Percentiles rank a stretch among this genome's conserved stretches.
phyloP scores from a whole-genome alignment of 208 protist species.

The Leishmania amazonensis region DNA sequence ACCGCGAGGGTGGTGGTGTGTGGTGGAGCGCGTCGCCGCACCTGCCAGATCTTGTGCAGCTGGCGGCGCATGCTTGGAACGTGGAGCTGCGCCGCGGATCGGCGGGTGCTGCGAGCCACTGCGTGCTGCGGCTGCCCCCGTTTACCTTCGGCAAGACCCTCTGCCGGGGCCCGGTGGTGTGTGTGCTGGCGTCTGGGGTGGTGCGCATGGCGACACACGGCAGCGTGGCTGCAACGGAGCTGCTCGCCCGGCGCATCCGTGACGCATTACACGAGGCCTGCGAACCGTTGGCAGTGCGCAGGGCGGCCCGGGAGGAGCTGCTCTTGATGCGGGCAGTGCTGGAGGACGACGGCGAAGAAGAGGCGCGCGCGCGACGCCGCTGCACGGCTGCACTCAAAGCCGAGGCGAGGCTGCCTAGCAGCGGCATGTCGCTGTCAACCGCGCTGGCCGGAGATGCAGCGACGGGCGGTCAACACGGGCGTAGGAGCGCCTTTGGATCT shows the following conservation, averaged over 20 bases:
- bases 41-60: not conserved
- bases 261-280: slow-evolving; percentile 11
- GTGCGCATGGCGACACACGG: slow-evolving; percentile 29
- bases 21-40: not conserved
- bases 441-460: not conserved
- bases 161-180: slow-evolving; percentile 9
- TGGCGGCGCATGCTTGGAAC: slow-evolving; percentile 31
- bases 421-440: not conserved
- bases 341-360: not conserved
- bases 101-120: slow-evolving; percentile 7
- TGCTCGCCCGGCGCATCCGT: slow-evolving; percentile 10
- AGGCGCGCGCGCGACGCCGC: not conserved
- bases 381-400: not conserved
- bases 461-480: not conserved
- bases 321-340: slow-evolving; percentile 22
- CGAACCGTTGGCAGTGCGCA: not conserved
- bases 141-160: slow-evolving; percentile 1
- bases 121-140: slow-evolving; percentile 23
- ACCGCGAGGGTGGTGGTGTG: not conserved
- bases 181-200: slow-evolving; percentile 23
- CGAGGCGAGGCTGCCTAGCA: not conserved
- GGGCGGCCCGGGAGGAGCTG: slow-evolving; percentile 19
- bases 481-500: not conserved
- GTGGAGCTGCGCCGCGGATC: slow-evolving; percentile 23
- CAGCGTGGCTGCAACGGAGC: slow-evolving; percentile 12